Conservation (phyloP, 345 rosid species). For the Bruguiera sexangula region DNA sequence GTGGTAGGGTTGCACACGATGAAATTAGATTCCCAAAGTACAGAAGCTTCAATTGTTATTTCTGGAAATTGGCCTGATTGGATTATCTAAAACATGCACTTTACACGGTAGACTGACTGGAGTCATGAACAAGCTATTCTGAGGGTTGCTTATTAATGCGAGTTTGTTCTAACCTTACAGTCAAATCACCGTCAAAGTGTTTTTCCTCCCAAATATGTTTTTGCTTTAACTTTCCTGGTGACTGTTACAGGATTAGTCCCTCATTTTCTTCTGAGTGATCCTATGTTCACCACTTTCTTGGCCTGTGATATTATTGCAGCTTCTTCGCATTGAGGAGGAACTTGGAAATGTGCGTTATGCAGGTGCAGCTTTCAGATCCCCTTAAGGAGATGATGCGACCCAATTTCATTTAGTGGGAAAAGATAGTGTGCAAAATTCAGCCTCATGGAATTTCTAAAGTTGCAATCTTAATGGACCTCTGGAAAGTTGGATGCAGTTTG, state of each 20-base stretch:
- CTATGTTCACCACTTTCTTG: neutral
- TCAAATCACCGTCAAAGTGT: too few species aligned
- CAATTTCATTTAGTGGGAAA: neutral
- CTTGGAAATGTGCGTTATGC: constrained; percentile 84
- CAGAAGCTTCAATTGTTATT: neutral
- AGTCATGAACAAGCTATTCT: neutral
- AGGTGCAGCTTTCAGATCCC: constrained; percentile 84
- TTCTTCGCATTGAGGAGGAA: constrained; percentile 95
- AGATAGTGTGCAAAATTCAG: neutral
- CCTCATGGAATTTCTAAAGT: neutral
- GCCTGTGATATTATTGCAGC: constrained; percentile 48
- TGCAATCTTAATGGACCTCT: neutral
- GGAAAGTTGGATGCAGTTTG: constrained; percentile 4
- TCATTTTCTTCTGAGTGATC: neutral
- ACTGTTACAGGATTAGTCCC: neutral
- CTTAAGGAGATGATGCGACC: constrained; percentile 32
- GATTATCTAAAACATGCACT: neutral
- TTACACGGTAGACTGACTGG: neutral
- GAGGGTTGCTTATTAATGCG: neutral
- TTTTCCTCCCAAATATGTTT: too few species aligned
- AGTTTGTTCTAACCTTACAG: too few species aligned
- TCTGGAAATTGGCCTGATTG: too few species aligned
- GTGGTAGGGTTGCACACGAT: neutral
- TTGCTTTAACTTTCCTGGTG: neutral
- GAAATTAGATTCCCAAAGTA: neutral